Evolutionary conservation across 2,329 filamentous ascomycete species (phyloP), one percentile per base, ranked within the genome.

Genomic region (Beauveria caledonica): DNA sequence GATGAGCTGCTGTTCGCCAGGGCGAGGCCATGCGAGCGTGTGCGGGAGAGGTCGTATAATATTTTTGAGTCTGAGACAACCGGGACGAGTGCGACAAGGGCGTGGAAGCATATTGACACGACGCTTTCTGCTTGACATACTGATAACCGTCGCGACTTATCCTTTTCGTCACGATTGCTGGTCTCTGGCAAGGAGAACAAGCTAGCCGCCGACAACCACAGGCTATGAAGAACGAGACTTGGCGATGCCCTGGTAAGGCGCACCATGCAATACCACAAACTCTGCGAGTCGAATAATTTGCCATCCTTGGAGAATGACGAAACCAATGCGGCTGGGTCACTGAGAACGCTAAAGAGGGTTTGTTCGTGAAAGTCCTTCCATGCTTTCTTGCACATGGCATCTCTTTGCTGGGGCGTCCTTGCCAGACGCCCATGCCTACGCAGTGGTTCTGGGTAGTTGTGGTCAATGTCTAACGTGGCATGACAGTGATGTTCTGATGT

Each of bases 291-390:
- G 59, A 83, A 78, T 1, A 84, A 68, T 49, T 78, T 76, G 11
- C 77, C 78, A 11, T 80, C 74, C 48, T 73, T 70, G 1, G 79
- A 80, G 63, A 89, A 88, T 0, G 85, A 87, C 42, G 71, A 72
- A 29, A 86, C 71, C 9, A 84, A 71, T 5, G 79, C 74, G 15
- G 76, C 75, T 1, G 84, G 82, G 53, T 84, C 78, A 64, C 83
- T 84, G 52, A 89, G 74, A 7, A 86, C 80, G 64, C 81, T 81
- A 68, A 87, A 88, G 7, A 88, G 72, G 54, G 81, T 84, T 66
- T 88, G 86, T 63, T 86, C 81, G 36, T 82, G 78, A 65, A 88
- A 88, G 1, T 77, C 68, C 63, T 79, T 82, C 82, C 85, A 88
- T 62, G 83, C 76, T 13, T 73, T 68, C 59, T 63, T 67, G 2